phyloP scores from a whole-genome alignment of 768 basidiomycete species.

The Lentinula boryana region DNA sequence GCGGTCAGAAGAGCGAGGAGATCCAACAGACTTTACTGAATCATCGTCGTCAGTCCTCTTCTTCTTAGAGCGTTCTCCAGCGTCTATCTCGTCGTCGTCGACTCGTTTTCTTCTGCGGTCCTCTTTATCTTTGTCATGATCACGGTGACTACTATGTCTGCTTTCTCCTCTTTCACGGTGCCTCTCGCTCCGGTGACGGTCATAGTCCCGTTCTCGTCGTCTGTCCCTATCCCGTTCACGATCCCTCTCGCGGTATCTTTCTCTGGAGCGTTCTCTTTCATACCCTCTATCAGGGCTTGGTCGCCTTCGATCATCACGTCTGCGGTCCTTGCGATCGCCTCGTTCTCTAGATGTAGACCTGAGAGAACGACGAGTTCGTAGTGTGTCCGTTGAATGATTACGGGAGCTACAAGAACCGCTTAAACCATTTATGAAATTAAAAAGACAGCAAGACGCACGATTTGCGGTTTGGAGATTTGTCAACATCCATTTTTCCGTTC shows the following conservation, averaged over 20 bases:
- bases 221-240: constrained; percentile 44
- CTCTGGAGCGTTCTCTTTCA: constrained; percentile 52
- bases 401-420: constrained; percentile 42
- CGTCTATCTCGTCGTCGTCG: constrained; percentile 48
- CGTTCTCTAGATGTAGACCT: constrained; percentile 64
- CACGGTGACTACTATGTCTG: constrained; percentile 45
- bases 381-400: constrained; percentile 73
- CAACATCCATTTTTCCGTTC: constrained; percentile 58
- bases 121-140: constrained; percentile 41
- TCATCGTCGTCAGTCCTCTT: constrained; percentile 53
- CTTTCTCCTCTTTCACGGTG: constrained; percentile 47
- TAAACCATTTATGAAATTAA: not conserved
- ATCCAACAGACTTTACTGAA: constrained; percentile 7
- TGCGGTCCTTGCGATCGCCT: constrained; percentile 45
- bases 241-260: constrained; percentile 39
- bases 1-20: constrained; percentile 33
- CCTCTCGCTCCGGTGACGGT: constrained; percentile 42
- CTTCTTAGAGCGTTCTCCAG: constrained; percentile 55
- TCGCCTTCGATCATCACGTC: constrained; percentile 52
- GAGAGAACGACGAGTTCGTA: constrained; percentile 66
- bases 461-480: constrained; percentile 52
- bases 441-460: constrained; percentile 38
- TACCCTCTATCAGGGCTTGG: constrained; percentile 60
- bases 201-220: constrained; percentile 21
- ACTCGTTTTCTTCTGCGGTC: constrained; percentile 65